Percentiles rank a stretch among this genome's conserved stretches.
phyloP scores from a whole-genome alignment of 2,329 filamentous ascomycete species.

The Fusarium armeniacum region DNA sequence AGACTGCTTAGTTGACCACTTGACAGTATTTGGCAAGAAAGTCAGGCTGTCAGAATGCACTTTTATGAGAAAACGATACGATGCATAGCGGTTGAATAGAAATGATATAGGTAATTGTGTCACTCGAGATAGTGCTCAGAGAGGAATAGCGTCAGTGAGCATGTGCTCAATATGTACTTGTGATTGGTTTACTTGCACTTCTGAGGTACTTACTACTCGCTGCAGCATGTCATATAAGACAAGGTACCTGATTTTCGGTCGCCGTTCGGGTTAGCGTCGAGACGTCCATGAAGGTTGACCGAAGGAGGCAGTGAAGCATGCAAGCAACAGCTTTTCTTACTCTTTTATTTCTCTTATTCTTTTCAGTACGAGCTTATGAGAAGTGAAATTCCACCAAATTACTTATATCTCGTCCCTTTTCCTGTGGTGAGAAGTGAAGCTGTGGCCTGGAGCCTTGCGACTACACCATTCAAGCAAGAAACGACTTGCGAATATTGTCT shows the following conservation, averaged over 20 bases:
- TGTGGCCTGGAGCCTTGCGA: constrained; percentile 7
- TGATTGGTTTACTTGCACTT: constrained; percentile 32
- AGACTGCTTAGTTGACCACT: constrained; percentile 12
- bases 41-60: constrained; percentile 7
- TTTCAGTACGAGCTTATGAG: constrained; percentile 4
- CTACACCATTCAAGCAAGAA: neutral
- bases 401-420: constrained; percentile 30
- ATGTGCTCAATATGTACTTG: constrained; percentile 48
- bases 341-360: constrained; percentile 3
- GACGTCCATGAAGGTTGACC: constrained; percentile 49
- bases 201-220: constrained; percentile 6
- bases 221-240: neutral
- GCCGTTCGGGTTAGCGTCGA: constrained; percentile 48
- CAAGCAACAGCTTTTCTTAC: constrained; percentile 28
- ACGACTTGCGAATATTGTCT: constrained; percentile 12
- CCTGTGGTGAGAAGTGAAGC: constrained; percentile 7
- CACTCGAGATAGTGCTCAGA: constrained; percentile 36
- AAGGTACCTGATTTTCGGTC: constrained; percentile 41
- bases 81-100: neutral
- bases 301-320: constrained; percentile 42
- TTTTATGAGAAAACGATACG: constrained; percentile 2
- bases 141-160: constrained; percentile 36
- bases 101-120: constrained; percentile 4
- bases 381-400: constrained; percentile 11
- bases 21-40: constrained; percentile 3